These are phyloP conservation scores for Eucalyptus grandis DNA, from an alignment of 345 rosid species.

Conservation along the genomic window DNA sequence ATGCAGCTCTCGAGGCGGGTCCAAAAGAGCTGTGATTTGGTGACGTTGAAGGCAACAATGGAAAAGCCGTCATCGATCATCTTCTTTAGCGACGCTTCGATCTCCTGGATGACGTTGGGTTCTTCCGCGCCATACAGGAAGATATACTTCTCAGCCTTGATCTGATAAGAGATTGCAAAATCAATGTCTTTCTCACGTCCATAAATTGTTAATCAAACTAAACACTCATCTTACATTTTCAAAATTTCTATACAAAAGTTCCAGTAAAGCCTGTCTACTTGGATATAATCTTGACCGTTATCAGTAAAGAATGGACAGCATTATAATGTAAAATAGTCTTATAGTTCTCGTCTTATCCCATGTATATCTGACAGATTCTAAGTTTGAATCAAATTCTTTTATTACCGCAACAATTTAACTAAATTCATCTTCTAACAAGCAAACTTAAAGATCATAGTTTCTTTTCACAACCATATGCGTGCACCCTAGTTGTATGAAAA, in stretches of 20 bases:
- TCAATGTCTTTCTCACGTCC: background rate
- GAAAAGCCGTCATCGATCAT: background rate
- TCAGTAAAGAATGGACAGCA: background rate
- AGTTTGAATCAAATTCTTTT: background rate
- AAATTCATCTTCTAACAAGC: background rate
- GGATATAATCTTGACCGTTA: background rate
- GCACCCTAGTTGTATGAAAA: background rate
- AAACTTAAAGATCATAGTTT: background rate
- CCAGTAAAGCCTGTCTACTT: background rate
- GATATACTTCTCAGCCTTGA: background rate
- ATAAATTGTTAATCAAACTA: background rate
- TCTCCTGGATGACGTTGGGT: background rate
- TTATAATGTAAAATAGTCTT: background rate
- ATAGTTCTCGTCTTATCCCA: background rate
- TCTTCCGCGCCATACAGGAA: slow-evolving; percentile 3
- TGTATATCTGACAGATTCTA: background rate
- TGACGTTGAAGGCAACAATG: background rate
- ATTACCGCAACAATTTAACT: background rate
- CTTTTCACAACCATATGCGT: background rate
- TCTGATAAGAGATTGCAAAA: background rate
- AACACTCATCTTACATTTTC: background rate
- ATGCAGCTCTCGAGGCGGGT: background rate
- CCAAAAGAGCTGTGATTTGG: background rate
- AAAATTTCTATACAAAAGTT: background rate
- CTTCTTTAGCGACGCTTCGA: background rate